A percentile compares a stretch with the other conserved stretches of the same genome.
phyloP scores from a whole-genome alignment of 2,329 filamentous ascomycete species.

The Juglanconis oblonga region DNA sequence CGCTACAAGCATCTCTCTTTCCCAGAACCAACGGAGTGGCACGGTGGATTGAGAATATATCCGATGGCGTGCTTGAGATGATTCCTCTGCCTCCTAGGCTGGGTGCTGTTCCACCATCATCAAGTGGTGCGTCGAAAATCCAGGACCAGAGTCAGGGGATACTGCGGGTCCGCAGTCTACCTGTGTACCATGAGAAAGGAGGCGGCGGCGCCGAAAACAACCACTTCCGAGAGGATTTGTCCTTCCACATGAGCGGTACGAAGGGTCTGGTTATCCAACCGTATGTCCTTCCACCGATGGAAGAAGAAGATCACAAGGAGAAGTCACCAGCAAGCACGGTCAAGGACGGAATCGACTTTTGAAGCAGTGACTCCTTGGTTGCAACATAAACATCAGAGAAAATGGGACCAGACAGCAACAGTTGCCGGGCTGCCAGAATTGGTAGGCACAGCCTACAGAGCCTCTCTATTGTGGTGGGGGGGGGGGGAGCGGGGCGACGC shows the following conservation, averaged over 20 bases:
- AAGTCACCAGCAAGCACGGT: constrained; percentile 47
- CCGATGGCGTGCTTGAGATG: constrained; percentile 83
- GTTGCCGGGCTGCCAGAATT: too few species aligned
- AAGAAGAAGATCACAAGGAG: constrained; percentile 59
- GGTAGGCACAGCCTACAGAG: too few species aligned
- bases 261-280: constrained; percentile 82
- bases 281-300: constrained; percentile 83
- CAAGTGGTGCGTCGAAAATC: constrained; percentile 32
- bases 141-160: constrained; percentile 82
- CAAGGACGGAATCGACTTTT: constrained; percentile 76
- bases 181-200: constrained; percentile 83
- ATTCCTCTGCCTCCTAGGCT: constrained; percentile 63
- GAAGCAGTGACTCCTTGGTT: constrained; percentile 22
- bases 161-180: constrained; percentile 77
- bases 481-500: neutral
- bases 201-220: constrained; percentile 69
- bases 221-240: constrained; percentile 77
- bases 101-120: constrained; percentile 30
- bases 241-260: constrained; percentile 80
- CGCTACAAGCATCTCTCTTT: constrained; percentile 76
- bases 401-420: too few species aligned
- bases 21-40: constrained; percentile 73
- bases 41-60: constrained; percentile 81
- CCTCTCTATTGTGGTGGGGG: neutral
- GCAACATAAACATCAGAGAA: neutral